Percentiles rank a stretch among this genome's conserved stretches.
These are phyloP conservation scores for Talinum fruticosum DNA, from an alignment of 148 eudicot genomes.

Conservation along the genomic window DNA sequence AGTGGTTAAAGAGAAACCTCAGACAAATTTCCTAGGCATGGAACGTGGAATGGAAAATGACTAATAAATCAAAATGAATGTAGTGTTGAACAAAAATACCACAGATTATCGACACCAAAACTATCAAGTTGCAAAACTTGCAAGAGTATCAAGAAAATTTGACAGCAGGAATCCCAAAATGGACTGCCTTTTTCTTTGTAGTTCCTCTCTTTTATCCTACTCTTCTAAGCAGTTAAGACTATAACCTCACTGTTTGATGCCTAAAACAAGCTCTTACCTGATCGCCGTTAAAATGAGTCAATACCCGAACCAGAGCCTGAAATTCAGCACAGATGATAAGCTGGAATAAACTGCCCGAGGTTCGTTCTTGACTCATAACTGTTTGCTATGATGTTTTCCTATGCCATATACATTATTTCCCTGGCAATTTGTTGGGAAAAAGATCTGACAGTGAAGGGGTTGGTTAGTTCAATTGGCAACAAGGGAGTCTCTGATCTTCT, in stretches of 20 bases:
- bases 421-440: background rate
- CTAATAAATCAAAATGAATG: background rate
- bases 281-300: constrained; percentile 44
- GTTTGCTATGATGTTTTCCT: background rate
- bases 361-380: constrained; percentile 74
- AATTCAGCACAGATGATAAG: constrained; percentile 13
- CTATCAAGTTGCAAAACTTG: constrained; percentile 18
- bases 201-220: constrained; percentile 14
- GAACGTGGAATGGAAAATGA: background rate
- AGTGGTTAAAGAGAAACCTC: too few species aligned
- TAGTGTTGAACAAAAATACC: background rate
- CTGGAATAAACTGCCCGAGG: constrained; percentile 36
- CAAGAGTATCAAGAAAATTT: constrained; percentile 10
- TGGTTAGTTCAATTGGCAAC: constrained; percentile 7
- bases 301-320: constrained; percentile 61
- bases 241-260: background rate
- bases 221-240: constrained; percentile 16
- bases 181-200: background rate
- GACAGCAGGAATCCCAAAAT: constrained; percentile 9
- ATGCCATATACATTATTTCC: constrained; percentile 10
- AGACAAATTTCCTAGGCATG: background rate
- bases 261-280: constrained; percentile 16
- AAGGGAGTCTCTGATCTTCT: constrained; percentile 55
- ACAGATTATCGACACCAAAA: background rate
- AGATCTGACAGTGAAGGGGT: constrained; percentile 2